Percentiles rank a stretch among this genome's conserved stretches.
These are phyloP conservation scores for Butyriboletus loyo DNA, from an alignment of 768 basidiomycete genomes.

Conservation along the genomic window DNA sequence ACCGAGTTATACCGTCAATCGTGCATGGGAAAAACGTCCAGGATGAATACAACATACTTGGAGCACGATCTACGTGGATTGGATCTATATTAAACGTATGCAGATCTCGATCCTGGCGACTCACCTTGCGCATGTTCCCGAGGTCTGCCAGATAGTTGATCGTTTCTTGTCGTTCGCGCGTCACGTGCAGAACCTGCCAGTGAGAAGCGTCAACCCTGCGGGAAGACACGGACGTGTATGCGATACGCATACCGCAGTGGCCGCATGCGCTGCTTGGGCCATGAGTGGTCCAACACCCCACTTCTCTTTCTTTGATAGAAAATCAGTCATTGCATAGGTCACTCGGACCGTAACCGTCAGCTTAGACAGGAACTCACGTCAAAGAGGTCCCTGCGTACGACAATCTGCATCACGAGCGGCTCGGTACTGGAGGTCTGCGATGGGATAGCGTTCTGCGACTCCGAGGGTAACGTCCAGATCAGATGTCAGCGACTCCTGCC, in stretches of 20 bases:
- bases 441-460: neutral
- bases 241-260: slow-evolving; percentile 33
- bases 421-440: neutral
- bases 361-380: slow-evolving; percentile 30
- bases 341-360: neutral
- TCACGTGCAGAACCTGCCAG: slow-evolving; percentile 39
- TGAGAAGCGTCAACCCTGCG: neutral
- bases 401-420: slow-evolving; percentile 42
- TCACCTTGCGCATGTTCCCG: slow-evolving; percentile 41
- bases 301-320: slow-evolving; percentile 32
- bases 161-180: slow-evolving; percentile 37
- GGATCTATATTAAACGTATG: neutral
- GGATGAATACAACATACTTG: slow-evolving; percentile 29
- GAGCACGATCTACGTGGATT: slow-evolving; percentile 34
- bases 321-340: neutral
- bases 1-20: too few species aligned
- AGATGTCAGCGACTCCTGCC: neutral
- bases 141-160: slow-evolving; percentile 38
- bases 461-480: neutral
- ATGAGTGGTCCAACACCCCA: slow-evolving; percentile 46
- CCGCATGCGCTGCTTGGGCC: slow-evolving; percentile 44
- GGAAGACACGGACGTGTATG: neutral
- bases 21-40: neutral
- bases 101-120: neutral
- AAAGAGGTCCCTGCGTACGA: slow-evolving; percentile 41